phyloP scores from a whole-genome alignment of 1,284 basidiomycete genomes.

The Pyrrhoderma noxium region DNA sequence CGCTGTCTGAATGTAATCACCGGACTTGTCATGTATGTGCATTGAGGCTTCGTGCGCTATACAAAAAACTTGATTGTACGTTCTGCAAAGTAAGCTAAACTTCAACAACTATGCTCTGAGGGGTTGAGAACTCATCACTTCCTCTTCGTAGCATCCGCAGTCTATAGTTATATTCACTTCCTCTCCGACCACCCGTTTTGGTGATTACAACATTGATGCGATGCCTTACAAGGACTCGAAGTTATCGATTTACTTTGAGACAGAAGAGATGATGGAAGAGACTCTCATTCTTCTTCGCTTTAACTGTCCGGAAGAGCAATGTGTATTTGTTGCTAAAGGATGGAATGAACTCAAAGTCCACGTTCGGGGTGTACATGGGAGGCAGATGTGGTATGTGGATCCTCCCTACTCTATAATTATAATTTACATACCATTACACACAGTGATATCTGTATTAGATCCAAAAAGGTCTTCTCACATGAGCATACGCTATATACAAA shows the following conservation, averaged over 20 bases:
- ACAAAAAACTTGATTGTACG: slow-evolving; percentile 90
- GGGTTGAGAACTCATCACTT: too few relatives aligned
- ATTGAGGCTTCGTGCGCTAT: slow-evolving; percentile 84
- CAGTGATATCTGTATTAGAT: slow-evolving; percentile 83
- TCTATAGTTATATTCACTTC: slow-evolving; percentile 76
- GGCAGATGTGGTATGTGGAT: slow-evolving; percentile 64
- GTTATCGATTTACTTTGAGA: slow-evolving; percentile 83
- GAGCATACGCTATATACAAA: slow-evolving; percentile 85
- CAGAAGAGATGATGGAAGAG: slow-evolving; percentile 91
- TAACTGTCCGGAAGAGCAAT: slow-evolving; percentile 79
- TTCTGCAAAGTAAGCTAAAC: slow-evolving; percentile 79
- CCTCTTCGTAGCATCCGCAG: slow-evolving; percentile 67
- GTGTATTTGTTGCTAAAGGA: slow-evolving; percentile 77
- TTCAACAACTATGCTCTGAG: too few relatives aligned
- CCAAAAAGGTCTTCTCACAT: slow-evolving; percentile 94
- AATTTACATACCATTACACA: too few relatives aligned
- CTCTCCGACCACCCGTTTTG: slow-evolving; percentile 58
- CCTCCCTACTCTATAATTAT: too few relatives aligned
- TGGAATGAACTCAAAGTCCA: slow-evolving; percentile 90
- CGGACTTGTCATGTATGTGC: slow-evolving; percentile 91
- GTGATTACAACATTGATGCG: slow-evolving; percentile 49
- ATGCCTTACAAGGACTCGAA: slow-evolving; percentile 70
- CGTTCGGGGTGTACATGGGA: slow-evolving; percentile 66
- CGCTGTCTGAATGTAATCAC: slow-evolving; percentile 88
- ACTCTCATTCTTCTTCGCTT: slow-evolving; percentile 86